Base-by-base conservation (phyloP, 768 basidiomycete species). In the Pholiota molesta region DNA sequence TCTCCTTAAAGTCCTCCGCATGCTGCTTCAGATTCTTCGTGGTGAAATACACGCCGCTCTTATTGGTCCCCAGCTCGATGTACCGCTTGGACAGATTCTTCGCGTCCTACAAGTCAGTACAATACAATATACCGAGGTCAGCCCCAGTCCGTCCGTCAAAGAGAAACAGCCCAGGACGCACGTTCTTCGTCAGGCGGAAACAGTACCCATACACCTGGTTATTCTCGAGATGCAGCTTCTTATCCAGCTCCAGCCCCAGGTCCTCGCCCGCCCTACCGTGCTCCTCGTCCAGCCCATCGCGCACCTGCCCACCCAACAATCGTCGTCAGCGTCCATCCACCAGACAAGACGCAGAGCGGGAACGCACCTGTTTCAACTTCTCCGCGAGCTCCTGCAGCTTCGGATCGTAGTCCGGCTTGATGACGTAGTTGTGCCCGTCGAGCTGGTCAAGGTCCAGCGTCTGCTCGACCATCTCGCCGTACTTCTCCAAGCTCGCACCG, bases 221-320 rank as follows among this genome's bases (percentile, higher is more conserved):
- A 68, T 96, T 95, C 77, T 99, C 97, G 29, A 99, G 79, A 74
- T 99, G 97, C 11, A 99, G 75, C 77, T 98, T 99, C 78, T 97
- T 97, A 74, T 97, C 93, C 2, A 94, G 83, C 16, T 97, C 95
- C 10, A 99, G 67, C 9, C 81, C 84, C 6, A 98, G 80, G 40
- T 92, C 91, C 7, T 79, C 73, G 6, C 90, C 90, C 0, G 87
- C 89, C 1, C 78, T 69, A 7, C 78, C 74, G 73, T 98, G 96
- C 71, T 97, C 95, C 13, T 78, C 80, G 68, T 99, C 94, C 17
- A 99, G 77, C 0, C 85, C 86, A 69, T 95, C 94, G 31, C 93
- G 86, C 0, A 87, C 82, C 79, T 88, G 9, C 61, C 7, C 28
- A 7, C 37, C 37, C 19, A 33, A 52, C 44, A 14, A 14, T 55